A percentile compares a stretch with the other conserved stretches of the same genome.
Evolutionary conservation across 1,284 basidiomycete species (phyloP).

Genomic region (Takashimella koratensis): DNA sequence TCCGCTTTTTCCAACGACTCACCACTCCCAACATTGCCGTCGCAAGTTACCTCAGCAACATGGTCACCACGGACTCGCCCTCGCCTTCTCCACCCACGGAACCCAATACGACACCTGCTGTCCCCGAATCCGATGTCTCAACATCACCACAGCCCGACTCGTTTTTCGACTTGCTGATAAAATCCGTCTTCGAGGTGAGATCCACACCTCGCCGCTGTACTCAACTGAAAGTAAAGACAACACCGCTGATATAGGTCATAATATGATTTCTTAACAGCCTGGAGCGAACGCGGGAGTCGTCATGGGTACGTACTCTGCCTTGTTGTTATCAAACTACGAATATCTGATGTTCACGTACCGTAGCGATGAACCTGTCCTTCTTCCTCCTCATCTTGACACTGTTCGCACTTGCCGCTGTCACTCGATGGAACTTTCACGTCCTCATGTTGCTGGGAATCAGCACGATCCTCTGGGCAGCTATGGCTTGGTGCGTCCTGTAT

Average conservation of each 20-base stretch:
- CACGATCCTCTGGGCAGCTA: constrained; percentile 34
- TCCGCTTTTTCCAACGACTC: no score
- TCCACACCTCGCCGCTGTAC: background rate
- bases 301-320: constrained; percentile 23
- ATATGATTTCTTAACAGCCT: constrained; percentile 19
- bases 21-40: no score
- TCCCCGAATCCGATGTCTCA: no score
- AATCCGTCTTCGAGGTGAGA: constrained; percentile 43
- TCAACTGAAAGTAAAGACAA: background rate
- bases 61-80: no score
- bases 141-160: no score
- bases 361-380: constrained; percentile 46
- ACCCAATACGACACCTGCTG: no score
- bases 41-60: no score
- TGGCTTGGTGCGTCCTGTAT: constrained; percentile 31
- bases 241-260: background rate
- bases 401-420: constrained; percentile 35
- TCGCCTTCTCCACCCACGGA: no score
- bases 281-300: constrained; percentile 38
- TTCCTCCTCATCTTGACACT: constrained; percentile 37
- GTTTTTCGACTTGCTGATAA: constrained; percentile 32
- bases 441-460: constrained; percentile 32
- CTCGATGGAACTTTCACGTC: constrained; percentile 39
- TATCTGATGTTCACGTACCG: background rate
- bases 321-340: background rate